These are phyloP conservation scores for Curvularia eragrostidis DNA, from an alignment of 2,329 filamentous ascomycete genomes.

Conservation along the genomic window DNA sequence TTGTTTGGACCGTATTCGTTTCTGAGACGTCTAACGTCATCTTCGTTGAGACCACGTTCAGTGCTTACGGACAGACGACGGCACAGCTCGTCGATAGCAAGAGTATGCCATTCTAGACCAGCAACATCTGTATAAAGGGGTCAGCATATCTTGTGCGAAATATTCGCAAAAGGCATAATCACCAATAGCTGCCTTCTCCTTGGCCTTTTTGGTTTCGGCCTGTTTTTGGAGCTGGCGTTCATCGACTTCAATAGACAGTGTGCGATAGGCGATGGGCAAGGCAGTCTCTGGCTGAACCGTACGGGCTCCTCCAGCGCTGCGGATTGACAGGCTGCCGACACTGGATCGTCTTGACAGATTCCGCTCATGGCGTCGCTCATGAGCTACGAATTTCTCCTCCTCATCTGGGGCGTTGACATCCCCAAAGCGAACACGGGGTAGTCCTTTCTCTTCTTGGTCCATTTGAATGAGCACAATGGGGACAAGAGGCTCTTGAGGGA, in stretches of 20 bases:
- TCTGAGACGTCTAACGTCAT: conserved; percentile 63
- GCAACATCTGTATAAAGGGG: conserved; percentile 44
- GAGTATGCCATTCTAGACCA: conserved; percentile 71
- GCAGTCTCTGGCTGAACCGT: conserved; percentile 53
- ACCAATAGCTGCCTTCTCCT: conserved; percentile 46
- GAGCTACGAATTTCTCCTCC: conserved; percentile 40
- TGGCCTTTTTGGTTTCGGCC: conserved; percentile 39
- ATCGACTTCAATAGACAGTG: conserved; percentile 54
- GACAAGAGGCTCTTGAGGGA: conserved; percentile 10
- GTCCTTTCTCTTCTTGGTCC: conserved; percentile 36
- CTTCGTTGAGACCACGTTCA: conserved; percentile 64
- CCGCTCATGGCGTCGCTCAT: conserved; percentile 33
- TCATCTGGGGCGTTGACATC: conserved; percentile 39
- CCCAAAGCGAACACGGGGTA: conserved; percentile 29
- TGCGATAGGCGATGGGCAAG: conserved; percentile 54
- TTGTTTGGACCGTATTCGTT: conserved; percentile 71
- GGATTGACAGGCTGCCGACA: conserved; percentile 46
- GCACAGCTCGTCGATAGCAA: conserved; percentile 65
- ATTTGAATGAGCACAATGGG: conserved; percentile 21
- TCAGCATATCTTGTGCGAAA: conserved; percentile 20
- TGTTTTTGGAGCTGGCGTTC: conserved; percentile 40
- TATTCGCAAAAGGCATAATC: conserved; percentile 1
- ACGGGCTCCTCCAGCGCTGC: conserved; percentile 42
- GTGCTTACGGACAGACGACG: conserved; percentile 65
- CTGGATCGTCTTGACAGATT: conserved; percentile 45